Base-by-base conservation (phyloP, 345 rosid species). In the Brassica napus region DNA sequence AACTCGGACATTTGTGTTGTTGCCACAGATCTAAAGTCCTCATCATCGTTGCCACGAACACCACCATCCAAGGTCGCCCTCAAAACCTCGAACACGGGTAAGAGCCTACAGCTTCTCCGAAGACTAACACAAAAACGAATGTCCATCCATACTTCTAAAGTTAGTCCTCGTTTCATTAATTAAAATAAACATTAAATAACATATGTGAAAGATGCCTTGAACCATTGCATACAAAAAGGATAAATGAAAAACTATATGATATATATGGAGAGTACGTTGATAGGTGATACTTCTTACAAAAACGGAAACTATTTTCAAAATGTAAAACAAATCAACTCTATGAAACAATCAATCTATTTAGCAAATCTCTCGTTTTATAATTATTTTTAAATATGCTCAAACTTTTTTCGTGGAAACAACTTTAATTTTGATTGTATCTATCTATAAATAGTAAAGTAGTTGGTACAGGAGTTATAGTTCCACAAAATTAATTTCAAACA, bases 381-480 rank as follows among this genome's bases (percentile, higher is more conserved):
- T 12, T 4, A 24, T 39, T 8, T 35, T 7, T 5, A 58, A 8
- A 24, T 24, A 37, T 24, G 31, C 61, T 15, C 18, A 47, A 30
- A 28, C 54, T 3, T 28, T 42, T 44, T 44, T 44, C 5, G 47
- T 10, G 14, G 47, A 10, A 39, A 35, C 10, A 37, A 39, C 47
- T 39, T 35, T 18, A 31, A 32, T 4, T 31, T 47, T 47, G 8
- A 16, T 21, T 57, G 10, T 8, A 4, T 10, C 9, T 6, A 30
- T 21, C 9, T 21, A 8, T 8, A 64, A 52, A 12, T 34, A 21
- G 21, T 39, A 39, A 8, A 77, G 76, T 77, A 65, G 81, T 55
- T 77, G 76, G 81, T 55, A 3, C 3, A 54, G 76, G 16, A 71
- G 59, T 77, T 70, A 77, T 35, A 70, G 44, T 42, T 54, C 7